These are phyloP conservation scores for Coniochaeta prunicola DNA, from an alignment of 2,329 filamentous ascomycete genomes.

Conservation along the genomic window DNA sequence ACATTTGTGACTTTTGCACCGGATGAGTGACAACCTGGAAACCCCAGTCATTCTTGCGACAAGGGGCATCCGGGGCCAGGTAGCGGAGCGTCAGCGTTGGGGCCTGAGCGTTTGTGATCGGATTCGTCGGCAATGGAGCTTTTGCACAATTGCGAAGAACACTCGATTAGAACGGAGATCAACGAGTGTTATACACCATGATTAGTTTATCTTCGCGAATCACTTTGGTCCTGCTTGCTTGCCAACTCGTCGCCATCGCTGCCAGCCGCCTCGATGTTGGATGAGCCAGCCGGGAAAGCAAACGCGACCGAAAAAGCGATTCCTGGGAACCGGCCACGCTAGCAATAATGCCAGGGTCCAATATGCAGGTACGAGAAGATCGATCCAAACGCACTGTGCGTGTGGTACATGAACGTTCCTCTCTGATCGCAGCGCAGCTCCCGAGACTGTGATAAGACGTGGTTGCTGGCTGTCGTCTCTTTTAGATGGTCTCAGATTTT, in stretches of 20 bases:
- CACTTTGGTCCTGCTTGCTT: no score
- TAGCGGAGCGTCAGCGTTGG: neutral
- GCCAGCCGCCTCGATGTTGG: neutral
- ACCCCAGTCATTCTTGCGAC: conserved; percentile 1
- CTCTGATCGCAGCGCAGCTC: no score
- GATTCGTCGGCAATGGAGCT: neutral
- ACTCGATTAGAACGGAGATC: no score
- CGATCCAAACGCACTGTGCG: no score
- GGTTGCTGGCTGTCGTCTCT: no score
- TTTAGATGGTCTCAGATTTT: neutral
- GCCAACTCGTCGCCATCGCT: neutral
- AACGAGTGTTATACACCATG: no score
- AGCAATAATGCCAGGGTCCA: neutral
- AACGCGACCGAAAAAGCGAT: neutral
- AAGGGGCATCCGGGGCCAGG: neutral
- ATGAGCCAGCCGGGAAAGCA: neutral
- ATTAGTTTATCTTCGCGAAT: no score
- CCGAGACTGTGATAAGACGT: no score
- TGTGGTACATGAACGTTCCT: no score
- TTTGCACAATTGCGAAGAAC: no score
- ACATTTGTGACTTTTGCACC: neutral
- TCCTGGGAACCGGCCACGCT: neutral
- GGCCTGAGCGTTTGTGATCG: neutral
- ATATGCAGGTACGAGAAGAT: neutral
- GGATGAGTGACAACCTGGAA: neutral